These are phyloP conservation scores for Ceraceosorus guamensis DNA, from an alignment of 1,284 basidiomycete genomes.

Conservation along the genomic window DNA sequence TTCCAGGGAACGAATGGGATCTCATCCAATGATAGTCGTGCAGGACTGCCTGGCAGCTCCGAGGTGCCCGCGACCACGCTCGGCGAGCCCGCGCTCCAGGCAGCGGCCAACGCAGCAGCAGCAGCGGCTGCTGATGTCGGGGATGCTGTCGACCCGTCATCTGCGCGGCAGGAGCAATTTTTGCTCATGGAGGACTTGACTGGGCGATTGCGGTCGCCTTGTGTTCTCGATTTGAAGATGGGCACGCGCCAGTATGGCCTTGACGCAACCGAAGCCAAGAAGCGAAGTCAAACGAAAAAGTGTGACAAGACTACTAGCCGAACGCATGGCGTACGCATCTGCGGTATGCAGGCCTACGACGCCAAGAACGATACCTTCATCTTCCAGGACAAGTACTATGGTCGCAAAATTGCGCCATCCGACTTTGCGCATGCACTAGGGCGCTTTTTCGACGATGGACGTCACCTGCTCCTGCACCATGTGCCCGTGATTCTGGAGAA, in stretches of 20 bases:
- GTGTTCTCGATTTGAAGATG: conserved; percentile 98
- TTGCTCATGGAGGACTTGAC: conserved; percentile 98
- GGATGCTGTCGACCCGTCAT: conserved; percentile 1
- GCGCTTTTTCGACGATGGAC: conserved; percentile 79
- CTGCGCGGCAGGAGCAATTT: conserved; percentile 83
- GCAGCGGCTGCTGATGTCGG: not conserved
- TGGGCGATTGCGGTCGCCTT: conserved; percentile 83
- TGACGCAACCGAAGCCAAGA: conserved; percentile 84
- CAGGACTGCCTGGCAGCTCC: too few relatives aligned
- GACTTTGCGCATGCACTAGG: conserved; percentile 76
- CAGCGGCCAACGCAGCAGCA: not conserved
- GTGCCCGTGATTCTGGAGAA: conserved; percentile 86
- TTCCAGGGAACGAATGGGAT: conserved; percentile 1
- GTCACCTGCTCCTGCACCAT: conserved; percentile 75
- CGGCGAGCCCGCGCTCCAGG: not conserved
- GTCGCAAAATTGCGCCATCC: conserved; percentile 74
- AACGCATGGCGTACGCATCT: conserved; percentile 82
- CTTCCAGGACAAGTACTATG: conserved; percentile 94
- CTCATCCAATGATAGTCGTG: too few relatives aligned
- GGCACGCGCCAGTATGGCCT: conserved; percentile 96
- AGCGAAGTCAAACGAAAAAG: conserved; percentile 95
- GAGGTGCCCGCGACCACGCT: not conserved
- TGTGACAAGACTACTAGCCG: conserved; percentile 92
- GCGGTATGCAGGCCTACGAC: conserved; percentile 85
- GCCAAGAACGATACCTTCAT: conserved; percentile 61